Percentiles rank a stretch among this genome's conserved stretches.
Conservation (phyloP, 768 basidiomycete species). For the Leccinum fibrillosum region DNA sequence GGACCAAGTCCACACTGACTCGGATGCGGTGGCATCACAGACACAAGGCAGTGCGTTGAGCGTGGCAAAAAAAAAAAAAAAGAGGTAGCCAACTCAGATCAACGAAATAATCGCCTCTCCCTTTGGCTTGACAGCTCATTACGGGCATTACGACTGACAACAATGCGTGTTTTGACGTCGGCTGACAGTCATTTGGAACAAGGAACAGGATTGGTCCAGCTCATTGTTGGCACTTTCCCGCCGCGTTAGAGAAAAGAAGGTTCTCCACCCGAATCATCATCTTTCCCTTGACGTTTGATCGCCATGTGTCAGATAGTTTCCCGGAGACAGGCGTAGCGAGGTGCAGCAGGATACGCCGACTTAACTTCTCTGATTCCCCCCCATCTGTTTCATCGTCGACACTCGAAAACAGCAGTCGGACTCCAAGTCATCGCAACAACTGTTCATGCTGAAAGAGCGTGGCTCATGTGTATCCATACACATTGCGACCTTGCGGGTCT, state of each 20-base stretch:
- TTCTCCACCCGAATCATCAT: slow-evolving; percentile 6
- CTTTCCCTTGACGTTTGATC: slow-evolving; percentile 24
- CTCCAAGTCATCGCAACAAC: slow-evolving; percentile 13
- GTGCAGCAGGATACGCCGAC: slow-evolving; percentile 15
- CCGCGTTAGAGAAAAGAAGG: slow-evolving; percentile 4
- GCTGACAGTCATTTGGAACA: slow-evolving; percentile 14
- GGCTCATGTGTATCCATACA: neutral
- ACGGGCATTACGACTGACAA: slow-evolving; percentile 14
- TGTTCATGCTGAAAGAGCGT: neutral
- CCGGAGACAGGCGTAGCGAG: slow-evolving; percentile 19
- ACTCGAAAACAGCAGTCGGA: slow-evolving; percentile 2
- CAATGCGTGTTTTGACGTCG: slow-evolving; percentile 21
- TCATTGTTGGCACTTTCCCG: slow-evolving; percentile 26
- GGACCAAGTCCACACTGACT: neutral
- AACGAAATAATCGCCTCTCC: neutral
- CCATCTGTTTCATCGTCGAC: slow-evolving; percentile 28
- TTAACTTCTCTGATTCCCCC: neutral
- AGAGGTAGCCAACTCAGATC: neutral
- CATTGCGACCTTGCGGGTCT: neutral
- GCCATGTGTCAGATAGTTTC: slow-evolving; percentile 22
- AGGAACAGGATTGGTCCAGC: slow-evolving; percentile 14
- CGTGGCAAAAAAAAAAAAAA: neutral
- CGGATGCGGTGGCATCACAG: neutral
- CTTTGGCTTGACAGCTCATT: slow-evolving; percentile 23
- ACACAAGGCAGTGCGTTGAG: neutral